A percentile compares a stretch with the other conserved stretches of the same genome.
phyloP scores from a whole-genome alignment of 176 grass and related monocot species.

The Triticum dicoccoides region DNA sequence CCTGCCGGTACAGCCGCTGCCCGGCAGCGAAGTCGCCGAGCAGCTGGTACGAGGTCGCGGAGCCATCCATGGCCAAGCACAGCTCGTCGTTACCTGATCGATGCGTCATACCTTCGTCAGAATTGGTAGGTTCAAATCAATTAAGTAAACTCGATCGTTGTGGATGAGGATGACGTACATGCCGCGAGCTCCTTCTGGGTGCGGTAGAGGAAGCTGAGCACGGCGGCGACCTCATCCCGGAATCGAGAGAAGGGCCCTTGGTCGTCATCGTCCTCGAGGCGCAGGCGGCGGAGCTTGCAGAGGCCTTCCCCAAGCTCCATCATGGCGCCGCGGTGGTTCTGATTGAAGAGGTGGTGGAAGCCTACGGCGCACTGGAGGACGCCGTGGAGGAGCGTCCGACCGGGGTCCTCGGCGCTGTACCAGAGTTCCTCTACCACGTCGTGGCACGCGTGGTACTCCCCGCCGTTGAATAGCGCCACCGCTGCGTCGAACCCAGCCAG shows the following conservation, averaged over 20 bases:
- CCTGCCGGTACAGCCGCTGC: slow-evolving; percentile 53
- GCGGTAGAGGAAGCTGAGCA: slow-evolving; percentile 76
- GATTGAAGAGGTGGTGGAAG: slow-evolving; percentile 88
- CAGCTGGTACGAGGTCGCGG: slow-evolving; percentile 71
- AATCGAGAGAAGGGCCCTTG: slow-evolving; percentile 47
- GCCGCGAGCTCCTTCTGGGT: slow-evolving; percentile 89
- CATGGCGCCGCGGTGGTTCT: slow-evolving; percentile 93
- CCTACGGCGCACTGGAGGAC: slow-evolving; percentile 81
- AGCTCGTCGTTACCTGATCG: slow-evolving; percentile 55
- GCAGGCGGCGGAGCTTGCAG: slow-evolving; percentile 79
- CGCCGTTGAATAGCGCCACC: slow-evolving; percentile 70
- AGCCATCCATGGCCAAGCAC: slow-evolving; percentile 79
- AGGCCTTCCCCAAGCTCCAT: slow-evolving; percentile 92
- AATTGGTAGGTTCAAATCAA: not conserved
- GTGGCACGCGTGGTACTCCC: slow-evolving; percentile 79
- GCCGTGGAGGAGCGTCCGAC: slow-evolving; percentile 71
- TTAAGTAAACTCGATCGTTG: not conserved
- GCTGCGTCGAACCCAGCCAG: slow-evolving; percentile 48
- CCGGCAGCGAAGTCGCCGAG: slow-evolving; percentile 82
- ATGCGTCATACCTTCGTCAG: not conserved
- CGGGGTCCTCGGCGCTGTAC: slow-evolving; percentile 72
- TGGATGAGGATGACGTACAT: slow-evolving; percentile 35
- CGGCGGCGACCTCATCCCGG: slow-evolving; percentile 65
- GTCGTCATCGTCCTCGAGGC: slow-evolving; percentile 15
- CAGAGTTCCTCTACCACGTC: slow-evolving; percentile 93